Evolutionary conservation across 352 stramenopile genomes (phyloP).

Genomic region (Pythium rishiriense): DNA sequence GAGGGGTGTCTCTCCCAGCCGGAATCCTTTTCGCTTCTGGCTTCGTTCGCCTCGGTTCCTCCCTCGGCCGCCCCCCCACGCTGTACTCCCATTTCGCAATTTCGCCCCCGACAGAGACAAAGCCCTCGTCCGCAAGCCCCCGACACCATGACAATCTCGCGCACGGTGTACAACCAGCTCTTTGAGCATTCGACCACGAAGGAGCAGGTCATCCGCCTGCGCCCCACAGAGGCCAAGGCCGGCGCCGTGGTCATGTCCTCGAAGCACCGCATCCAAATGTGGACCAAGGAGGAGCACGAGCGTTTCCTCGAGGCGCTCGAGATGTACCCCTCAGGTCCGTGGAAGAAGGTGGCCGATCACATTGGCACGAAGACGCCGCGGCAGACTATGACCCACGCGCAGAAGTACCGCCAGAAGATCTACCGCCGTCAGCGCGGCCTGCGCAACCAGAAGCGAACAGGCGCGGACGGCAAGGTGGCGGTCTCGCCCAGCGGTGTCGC

Average conservation of each 20-base stretch:
- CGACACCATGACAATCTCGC: constrained; percentile 74
- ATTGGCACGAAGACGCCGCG: constrained; percentile 88
- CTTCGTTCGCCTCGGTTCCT: constrained; percentile 15
- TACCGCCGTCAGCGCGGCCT: constrained; percentile 66
- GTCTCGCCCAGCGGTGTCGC: constrained; percentile 59
- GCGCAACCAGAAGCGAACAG: constrained; percentile 67
- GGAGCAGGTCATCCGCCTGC: constrained; percentile 75
- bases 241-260: constrained; percentile 75
- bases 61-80: background rate
- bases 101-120: constrained; percentile 15
- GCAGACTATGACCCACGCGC: constrained; percentile 92
- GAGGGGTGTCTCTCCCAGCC: constrained; percentile 24
- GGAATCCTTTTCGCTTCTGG: constrained; percentile 29
- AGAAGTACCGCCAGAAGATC: constrained; percentile 87
- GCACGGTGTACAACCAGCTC: constrained; percentile 83
- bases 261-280: constrained; percentile 87
- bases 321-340: constrained; percentile 81
- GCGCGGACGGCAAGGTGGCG: constrained; percentile 40
- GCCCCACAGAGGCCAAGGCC: constrained; percentile 76
- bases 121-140: background rate
- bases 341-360: constrained; percentile 85
- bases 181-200: constrained; percentile 63
- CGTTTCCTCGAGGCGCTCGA: constrained; percentile 82
- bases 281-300: constrained; percentile 86
- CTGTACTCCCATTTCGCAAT: constrained; percentile 29